These are phyloP conservation scores for Chytriomyces sp. DNA, from an alignment of 192 early-diverging fungal genomes.

Conservation along the genomic window DNA sequence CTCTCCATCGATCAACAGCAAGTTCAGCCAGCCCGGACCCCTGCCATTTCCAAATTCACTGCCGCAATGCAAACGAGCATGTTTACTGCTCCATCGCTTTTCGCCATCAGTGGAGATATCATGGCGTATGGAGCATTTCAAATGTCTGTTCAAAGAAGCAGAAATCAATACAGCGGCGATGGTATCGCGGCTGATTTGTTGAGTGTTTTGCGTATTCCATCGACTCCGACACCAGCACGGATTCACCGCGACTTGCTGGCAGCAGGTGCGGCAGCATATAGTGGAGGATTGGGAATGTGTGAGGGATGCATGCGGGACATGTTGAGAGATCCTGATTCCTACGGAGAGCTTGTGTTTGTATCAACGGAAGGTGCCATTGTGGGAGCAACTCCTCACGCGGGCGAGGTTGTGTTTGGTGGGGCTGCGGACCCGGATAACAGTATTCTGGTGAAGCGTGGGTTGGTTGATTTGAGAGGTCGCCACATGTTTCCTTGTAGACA, in stretches of 20 bases:
- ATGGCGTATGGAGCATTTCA: conserved; percentile 36
- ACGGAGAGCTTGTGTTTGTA: conserved; percentile 25
- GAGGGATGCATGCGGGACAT: conserved; percentile 15
- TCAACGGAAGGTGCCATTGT: conserved; percentile 19
- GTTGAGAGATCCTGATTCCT: conserved; percentile 9
- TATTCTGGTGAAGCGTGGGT: background rate
- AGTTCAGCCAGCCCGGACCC: background rate
- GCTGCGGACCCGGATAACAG: background rate
- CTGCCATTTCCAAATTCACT: background rate
- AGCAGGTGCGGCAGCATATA: conserved; percentile 6
- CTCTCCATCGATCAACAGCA: background rate
- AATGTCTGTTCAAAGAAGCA: background rate
- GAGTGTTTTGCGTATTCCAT: conserved; percentile 6
- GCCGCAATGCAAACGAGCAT: conserved; percentile 22
- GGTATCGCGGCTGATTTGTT: conserved; percentile 14
- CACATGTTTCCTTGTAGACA: conserved; percentile 4
- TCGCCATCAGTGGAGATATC: conserved; percentile 23
- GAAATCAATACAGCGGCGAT: background rate
- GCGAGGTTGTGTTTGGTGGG: background rate
- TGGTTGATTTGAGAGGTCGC: background rate
- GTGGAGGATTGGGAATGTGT: conserved; percentile 26
- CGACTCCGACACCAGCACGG: conserved; percentile 4
- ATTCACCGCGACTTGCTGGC: conserved; percentile 23
- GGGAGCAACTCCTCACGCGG: background rate
- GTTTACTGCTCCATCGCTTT: conserved; percentile 23